A percentile compares a stretch with the other conserved stretches of the same genome.
These are phyloP conservation scores for Pyronema omphalodes DNA, from an alignment of 495 filamentous ascomycete species.

Conservation along the genomic window DNA sequence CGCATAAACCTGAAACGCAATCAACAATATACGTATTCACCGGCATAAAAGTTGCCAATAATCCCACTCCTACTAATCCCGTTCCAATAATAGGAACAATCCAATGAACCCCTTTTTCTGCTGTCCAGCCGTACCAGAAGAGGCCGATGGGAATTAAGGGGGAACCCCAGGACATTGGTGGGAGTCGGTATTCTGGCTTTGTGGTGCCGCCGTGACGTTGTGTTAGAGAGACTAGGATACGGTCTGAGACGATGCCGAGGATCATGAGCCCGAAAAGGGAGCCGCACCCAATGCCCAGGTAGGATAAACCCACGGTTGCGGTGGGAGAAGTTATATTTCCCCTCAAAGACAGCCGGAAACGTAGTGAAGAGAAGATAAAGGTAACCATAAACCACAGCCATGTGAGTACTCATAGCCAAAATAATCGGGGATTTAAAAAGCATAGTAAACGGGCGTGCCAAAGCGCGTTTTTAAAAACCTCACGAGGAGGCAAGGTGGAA, in stretches of 20 bases:
- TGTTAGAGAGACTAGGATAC: conserved; percentile 24
- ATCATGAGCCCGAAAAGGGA: conserved; percentile 34
- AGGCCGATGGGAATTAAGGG: conserved; percentile 34
- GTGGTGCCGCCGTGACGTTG: conserved; percentile 21
- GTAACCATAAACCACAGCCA: conserved; percentile 47
- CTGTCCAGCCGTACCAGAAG: conserved; percentile 71
- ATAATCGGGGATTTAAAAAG: conserved; percentile 35
- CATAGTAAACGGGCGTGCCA: conserved; percentile 35
- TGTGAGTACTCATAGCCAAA: conserved; percentile 29
- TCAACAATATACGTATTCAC: conserved; percentile 37
- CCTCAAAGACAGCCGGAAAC: conserved; percentile 42
- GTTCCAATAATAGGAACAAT: conserved; percentile 75
- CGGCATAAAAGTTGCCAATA: conserved; percentile 26
- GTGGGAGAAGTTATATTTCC: conserved; percentile 42
- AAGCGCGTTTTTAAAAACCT: conserved; percentile 19
- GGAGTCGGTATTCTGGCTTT: conserved; percentile 33
- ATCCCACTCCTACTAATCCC: conserved; percentile 52
- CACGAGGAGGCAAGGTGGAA: conserved; percentile 15
- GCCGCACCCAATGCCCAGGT: conserved; percentile 47
- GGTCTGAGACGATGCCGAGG: conserved; percentile 31
- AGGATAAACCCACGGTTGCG: conserved; percentile 45
- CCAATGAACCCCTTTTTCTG: conserved; percentile 53
- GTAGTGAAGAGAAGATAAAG: conserved; percentile 59
- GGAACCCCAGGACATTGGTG: conserved; percentile 26
- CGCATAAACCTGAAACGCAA: conserved; percentile 34